Base-by-base conservation (phyloP, 805 yeast genomes). In the Alloascoidea hylecoeti region DNA sequence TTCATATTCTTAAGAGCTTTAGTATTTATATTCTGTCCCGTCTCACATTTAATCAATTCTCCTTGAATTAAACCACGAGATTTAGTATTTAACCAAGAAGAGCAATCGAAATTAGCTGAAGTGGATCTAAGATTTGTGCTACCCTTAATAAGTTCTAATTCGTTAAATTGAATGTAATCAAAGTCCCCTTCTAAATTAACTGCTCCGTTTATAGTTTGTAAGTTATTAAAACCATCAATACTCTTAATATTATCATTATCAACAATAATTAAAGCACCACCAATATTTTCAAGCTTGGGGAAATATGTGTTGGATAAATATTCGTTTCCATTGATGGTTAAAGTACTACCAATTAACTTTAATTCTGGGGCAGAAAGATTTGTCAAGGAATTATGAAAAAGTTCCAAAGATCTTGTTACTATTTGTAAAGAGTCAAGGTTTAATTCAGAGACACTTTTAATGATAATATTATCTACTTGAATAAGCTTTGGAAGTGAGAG, bases 261-360 rank as follows among this genome's bases (percentile, higher is more conserved):
- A 46, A 81, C 75, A 56, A 92, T 66, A 52, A 73, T 78, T 61
- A 92, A 82, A 62, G 96, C 98, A 73, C 98, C 97, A 59, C 89
- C 94, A 53, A 92, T 66, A 37, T 70, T 46, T 44, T 76, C 66
- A 61, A 92, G 74, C 56, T 69, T 59, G 38, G 81, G 66, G 70
- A 85, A 79, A 47, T 78, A 75, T 42, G 82, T 48, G 49, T 65
- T 69, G 51, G 72, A 70, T 60, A 92, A 74, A 39, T 80, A 70
- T 44, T 71, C 70, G 72, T 92, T 92, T 49, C 78, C 66, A 57
- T 64, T 64, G 53, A 92, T 63, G 47, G 88, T 63, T 52, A 92
- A 72, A 48, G 95, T 75, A 52, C 81, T 84, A 59, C 96, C 96
- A 53, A 89, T 69, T 9, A 9, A 23, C 13, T 23, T n/a, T n/a